phyloP scores from a whole-genome alignment of 257 asterid genomes.

The Coffea eugenioides region DNA sequence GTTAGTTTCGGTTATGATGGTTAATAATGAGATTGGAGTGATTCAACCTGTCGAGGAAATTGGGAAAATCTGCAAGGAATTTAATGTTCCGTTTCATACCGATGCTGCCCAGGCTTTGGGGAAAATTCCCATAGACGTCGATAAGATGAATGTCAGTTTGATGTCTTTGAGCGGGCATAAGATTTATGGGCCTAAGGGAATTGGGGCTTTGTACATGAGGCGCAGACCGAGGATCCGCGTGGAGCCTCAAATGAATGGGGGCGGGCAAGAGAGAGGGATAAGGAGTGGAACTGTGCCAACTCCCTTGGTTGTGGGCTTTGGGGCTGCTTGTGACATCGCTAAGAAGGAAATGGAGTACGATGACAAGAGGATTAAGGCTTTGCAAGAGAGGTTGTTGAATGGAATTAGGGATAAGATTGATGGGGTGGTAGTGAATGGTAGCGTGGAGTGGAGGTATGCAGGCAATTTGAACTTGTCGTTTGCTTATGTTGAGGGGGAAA shows the following conservation, averaged over 20 bases:
- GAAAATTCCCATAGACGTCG: constrained; percentile 83
- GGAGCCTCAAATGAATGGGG: constrained; percentile 97
- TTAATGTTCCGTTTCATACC: constrained; percentile 73
- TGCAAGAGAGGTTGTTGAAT: constrained; percentile 65
- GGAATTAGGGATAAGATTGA: constrained; percentile 70
- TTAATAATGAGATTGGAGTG: constrained; percentile 95
- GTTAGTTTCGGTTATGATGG: constrained; percentile 89
- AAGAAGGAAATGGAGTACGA: constrained; percentile 95
- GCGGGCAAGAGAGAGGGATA: constrained; percentile 98
- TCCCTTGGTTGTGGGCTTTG: constrained; percentile 92
- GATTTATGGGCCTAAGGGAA: constrained; percentile 91
- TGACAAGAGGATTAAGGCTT: constrained; percentile 53
- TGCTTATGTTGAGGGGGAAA: constrained; percentile 97
- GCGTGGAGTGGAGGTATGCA: constrained; percentile 69
- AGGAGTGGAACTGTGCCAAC: constrained; percentile 98
- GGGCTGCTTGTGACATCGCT: constrained; percentile 89
- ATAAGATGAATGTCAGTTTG: constrained; percentile 83
- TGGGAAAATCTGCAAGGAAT: constrained; percentile 82
- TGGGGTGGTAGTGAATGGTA: constrained; percentile 90
- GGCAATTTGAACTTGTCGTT: constrained; percentile 95
- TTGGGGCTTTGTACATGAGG: constrained; percentile 89
- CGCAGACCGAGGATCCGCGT: constrained; percentile 94
- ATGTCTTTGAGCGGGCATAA: constrained; percentile 98
- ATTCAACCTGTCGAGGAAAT: constrained; percentile 90
- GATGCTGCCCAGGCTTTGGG: constrained; percentile 98